Evolutionary conservation across 2,329 filamentous ascomycete species (phyloP), one percentile per base, ranked within the genome.

Genomic region (Paecilomyces sp.): DNA sequence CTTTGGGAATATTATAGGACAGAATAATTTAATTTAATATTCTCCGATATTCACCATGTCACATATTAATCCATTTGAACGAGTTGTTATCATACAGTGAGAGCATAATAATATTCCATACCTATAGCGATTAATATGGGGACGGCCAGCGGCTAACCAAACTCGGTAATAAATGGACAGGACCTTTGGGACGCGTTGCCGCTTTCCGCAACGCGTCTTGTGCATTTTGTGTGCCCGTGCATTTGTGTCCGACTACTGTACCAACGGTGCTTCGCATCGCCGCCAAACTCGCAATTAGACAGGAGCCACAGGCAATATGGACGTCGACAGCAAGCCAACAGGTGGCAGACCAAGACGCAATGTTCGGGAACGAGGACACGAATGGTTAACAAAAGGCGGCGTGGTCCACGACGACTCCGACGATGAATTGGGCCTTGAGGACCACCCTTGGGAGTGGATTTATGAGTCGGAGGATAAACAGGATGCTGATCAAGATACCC

Each of bases 371-470:
- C 72, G 72, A 33, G 75, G 77, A 52, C 78, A 76, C 61, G 73
- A 76, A 67, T 80, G 79, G 69, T 79, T 88, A 60, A 82, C 76
- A 61, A 85, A 74, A 65, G 84, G 85, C 54, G 88, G 87, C 31
- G 80, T 92, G 11, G 76, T 80, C 6, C 82, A 89, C 67, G 90
- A 94, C 62, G 89, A 96, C 71, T 95, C 91, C 0, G 92, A 96
- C 72, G 92, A 96, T 74, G 93, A 96, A 73, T 83, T 95, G 25
- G 88, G 86, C 30, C 80, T 83, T 36, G 86, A 90, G 56, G 89
- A 91, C 67, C 77, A 83, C 54, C 84, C 87, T 0, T 94, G 90
- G 90, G 83, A 91, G 76, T 93, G 89, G 89, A 83, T 93, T 53
- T 92, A 93, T 74, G 80, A 71, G 57, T 12, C 62, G 63, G 60